Base-by-base conservation (phyloP, 345 rosid genomes). In the Luvunga scandens region DNA sequence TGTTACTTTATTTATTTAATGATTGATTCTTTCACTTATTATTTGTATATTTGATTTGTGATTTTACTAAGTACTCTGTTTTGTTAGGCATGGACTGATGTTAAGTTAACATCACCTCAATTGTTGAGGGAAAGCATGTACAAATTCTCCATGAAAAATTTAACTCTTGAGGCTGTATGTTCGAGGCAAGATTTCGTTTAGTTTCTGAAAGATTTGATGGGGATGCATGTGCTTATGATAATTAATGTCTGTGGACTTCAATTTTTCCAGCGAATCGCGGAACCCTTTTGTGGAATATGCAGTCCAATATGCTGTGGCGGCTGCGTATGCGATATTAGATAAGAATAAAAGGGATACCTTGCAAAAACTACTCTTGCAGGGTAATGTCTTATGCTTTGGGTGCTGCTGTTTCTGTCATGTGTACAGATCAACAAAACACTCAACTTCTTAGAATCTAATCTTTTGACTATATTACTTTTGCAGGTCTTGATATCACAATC, bases 251-350 rank as follows among this genome's bases (percentile, higher is more conserved):
- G 1, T 53, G 7, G 22, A 53, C 77, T 33, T 34, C 36, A 57
- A 81, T 73, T 66, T 50, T 72, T 75, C 71, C 85, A 94, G 99
- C 73, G 95, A 91, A 70, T 92, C 90, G 4, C 86, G 90, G 80
- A 96, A 96, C 78, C 95, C 95, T 6, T 96, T 92, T 75, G 99
- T 96, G 69, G 98, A 96, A 81, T 91, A 90, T 69, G 97, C 91
- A 6, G 75, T 96, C 28, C 92, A 89, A 73, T 94, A 92, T 85
- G 89, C 90, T 77, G 81, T 92, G 72, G 98, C 97, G 65, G 95
- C 99, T 84, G 98, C 94, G 31, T 84, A 82, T 84, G 88, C 89
- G 66, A 86, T 82, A 66, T 77, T 85, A 38, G 83, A 86, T 84
- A 69, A 86, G 80, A 84, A 77, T 73, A 90, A 85, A 85, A 85